Base-by-base conservation (phyloP, 202 grass and related monocot genomes). In the Brachypodium distachyon region DNA sequence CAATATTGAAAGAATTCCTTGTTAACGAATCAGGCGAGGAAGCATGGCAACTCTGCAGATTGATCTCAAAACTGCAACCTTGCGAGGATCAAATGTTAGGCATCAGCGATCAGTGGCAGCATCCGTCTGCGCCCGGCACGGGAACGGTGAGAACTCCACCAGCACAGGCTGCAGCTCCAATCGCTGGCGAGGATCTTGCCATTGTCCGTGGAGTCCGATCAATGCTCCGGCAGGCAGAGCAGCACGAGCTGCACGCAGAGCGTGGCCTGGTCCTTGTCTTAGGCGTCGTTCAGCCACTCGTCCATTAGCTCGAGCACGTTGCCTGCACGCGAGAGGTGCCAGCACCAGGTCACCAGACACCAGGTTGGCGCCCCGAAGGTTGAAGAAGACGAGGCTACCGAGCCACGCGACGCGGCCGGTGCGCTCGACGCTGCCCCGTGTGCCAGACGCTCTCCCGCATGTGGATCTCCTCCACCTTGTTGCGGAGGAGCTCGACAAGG, bases 261-360 rank as follows among this genome's bases (percentile, higher is more conserved):
- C 40, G 38, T 77, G 37, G 91, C 91, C 80, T 94, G 87, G 33
- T 87, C 85, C 61, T 72, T 95, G 64, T 88, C 75, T 39, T 80
- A 98, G 1, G 59, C 81, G 14, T 77, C 72, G 16, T 86, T 81
- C 52, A 98, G 71, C 29, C 79, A 77, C 34, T 90, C 89, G 74
- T 98, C 91, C 47, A 98, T 73, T 32, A 98, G 71, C 64, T 98
- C 95, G 19, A 98, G 85, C 62, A 89, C 79, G 83, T 92, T 90
- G 22, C 95, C 89, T 1, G 73, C 59, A n/a, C 84, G 85, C 39
- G 89, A 91, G 60, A 98, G 80, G 67, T 92, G 95, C 36, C 89
- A 83, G 63, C 89, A 94, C 95, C 95, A 98, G 53, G 80, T 82
- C 22, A 98, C 84, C n/a, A n/a, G n/a, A n/a, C n/a, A n/a, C n/a